phyloP scores from a whole-genome alignment of 2,329 filamentous ascomycete species.

The Teratosphaeria gauchensis region DNA sequence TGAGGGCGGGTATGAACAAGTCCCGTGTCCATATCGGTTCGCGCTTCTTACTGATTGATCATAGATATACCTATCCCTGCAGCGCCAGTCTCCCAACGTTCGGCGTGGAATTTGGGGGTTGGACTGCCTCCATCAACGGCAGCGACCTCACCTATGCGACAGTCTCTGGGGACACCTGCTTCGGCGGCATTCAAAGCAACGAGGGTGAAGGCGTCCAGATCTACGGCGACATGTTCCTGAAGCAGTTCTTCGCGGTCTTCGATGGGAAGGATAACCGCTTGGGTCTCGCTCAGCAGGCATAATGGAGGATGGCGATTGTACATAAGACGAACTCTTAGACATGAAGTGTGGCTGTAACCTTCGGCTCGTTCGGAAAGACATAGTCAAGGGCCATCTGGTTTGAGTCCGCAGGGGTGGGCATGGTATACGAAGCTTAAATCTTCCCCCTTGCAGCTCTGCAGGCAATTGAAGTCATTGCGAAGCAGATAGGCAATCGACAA shows the following conservation, averaged over 20 bases:
- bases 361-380: not conserved
- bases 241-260: conserved; percentile 52
- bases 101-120: conserved; percentile 48
- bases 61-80: conserved; percentile 31
- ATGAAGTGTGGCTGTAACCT: not conserved
- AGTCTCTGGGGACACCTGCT: conserved; percentile 48
- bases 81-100: conserved; percentile 33
- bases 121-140: conserved; percentile 27
- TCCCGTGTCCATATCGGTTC: not conserved
- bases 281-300: conserved; percentile 39
- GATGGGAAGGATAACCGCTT: conserved; percentile 43
- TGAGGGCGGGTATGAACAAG: conserved; percentile 29
- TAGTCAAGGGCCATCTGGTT: not conserved
- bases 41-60: not conserved
- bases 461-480: too few relatives aligned
- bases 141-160: conserved; percentile 44
- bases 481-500: too few relatives aligned
- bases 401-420: not conserved
- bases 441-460: too few relatives aligned
- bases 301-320: not conserved
- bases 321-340: too few relatives aligned
- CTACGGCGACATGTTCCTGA: conserved; percentile 53
- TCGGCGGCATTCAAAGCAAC: conserved; percentile 57
- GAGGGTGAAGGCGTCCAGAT: conserved; percentile 47
- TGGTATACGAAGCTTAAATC: not conserved